phyloP scores from a whole-genome alignment of 2,329 filamentous ascomycete species.

The Orbilia quercus region DNA sequence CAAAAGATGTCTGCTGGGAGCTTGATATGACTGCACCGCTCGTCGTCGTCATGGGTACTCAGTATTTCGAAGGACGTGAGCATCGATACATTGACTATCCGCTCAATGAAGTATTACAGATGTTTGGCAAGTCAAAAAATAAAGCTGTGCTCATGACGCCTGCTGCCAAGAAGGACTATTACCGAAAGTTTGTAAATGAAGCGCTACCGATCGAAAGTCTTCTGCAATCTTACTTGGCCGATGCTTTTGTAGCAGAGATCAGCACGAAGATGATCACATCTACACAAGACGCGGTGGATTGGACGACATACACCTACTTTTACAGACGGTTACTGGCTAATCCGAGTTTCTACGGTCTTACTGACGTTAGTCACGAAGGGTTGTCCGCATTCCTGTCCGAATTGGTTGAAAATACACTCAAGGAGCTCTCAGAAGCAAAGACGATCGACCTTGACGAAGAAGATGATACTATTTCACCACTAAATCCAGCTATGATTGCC shows the following conservation, averaged over 20 bases:
- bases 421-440: conserved; percentile 89
- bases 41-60: conserved; percentile 96
- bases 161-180: conserved; percentile 93
- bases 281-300: conserved; percentile 96
- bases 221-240: conserved; percentile 88
- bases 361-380: conserved; percentile 87
- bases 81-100: conserved; percentile 98
- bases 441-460: conserved; percentile 96
- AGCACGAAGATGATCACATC: conserved; percentile 95
- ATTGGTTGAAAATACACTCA: conserved; percentile 89
- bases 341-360: conserved; percentile 93
- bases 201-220: conserved; percentile 95
- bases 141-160: conserved; percentile 97
- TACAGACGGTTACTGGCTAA: conserved; percentile 94
- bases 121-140: conserved; percentile 94
- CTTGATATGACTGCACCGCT: conserved; percentile 87
- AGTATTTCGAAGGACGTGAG: conserved; percentile 95
- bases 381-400: conserved; percentile 95
- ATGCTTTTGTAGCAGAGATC: conserved; percentile 96
- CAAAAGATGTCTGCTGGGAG: conserved; percentile 95
- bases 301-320: conserved; percentile 98
- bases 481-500: conserved; percentile 97
- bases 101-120: conserved; percentile 91
- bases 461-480: conserved; percentile 85
- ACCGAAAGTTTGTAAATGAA: conserved; percentile 98